phyloP scores from a whole-genome alignment of 2,329 filamentous ascomycete species.

The Madurella mycetomatis region DNA sequence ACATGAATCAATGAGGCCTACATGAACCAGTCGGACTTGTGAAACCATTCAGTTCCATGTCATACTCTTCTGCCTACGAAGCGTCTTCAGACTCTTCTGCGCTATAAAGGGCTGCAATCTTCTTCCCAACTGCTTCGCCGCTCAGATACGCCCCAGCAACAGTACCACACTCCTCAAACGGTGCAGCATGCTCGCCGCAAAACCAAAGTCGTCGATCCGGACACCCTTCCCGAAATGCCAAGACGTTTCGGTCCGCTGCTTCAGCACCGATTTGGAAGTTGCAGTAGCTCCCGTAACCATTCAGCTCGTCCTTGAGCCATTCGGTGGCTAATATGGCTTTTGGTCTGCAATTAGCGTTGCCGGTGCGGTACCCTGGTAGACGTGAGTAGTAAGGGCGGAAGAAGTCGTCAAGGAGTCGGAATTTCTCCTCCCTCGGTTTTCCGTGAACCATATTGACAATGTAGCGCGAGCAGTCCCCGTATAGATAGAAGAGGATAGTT shows the following conservation, averaged over 20 bases:
- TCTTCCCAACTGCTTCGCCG: conserved; percentile 41
- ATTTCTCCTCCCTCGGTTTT: conserved; percentile 9
- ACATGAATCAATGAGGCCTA: no score
- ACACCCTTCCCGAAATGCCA: conserved; percentile 40
- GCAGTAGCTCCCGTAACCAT: conserved; percentile 63
- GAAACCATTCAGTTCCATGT: no score
- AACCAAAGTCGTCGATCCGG: conserved; percentile 58
- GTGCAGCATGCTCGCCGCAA: conserved; percentile 64
- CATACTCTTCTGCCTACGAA: no score
- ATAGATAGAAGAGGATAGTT: conserved; percentile 24
- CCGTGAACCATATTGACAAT: conserved; percentile 22
- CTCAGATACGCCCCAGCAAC: conserved; percentile 63
- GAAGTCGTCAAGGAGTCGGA: conserved; percentile 12
- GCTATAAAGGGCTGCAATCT: conserved; percentile 1
- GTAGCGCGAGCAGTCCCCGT: conserved; percentile 23
- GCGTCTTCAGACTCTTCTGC: neutral
- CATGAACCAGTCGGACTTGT: no score
- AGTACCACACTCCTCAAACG: conserved; percentile 61
- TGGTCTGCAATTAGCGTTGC: conserved; percentile 47
- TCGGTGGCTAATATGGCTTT: conserved; percentile 53
- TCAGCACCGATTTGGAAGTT: conserved; percentile 60
- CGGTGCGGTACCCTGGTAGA: conserved; percentile 52
- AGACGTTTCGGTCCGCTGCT: conserved; percentile 53
- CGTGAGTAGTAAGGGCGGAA: conserved; percentile 62
- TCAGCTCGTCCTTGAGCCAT: conserved; percentile 62